Evolutionary conservation across 306 rosid species (phyloP).

Genomic region (Myrica gale): DNA sequence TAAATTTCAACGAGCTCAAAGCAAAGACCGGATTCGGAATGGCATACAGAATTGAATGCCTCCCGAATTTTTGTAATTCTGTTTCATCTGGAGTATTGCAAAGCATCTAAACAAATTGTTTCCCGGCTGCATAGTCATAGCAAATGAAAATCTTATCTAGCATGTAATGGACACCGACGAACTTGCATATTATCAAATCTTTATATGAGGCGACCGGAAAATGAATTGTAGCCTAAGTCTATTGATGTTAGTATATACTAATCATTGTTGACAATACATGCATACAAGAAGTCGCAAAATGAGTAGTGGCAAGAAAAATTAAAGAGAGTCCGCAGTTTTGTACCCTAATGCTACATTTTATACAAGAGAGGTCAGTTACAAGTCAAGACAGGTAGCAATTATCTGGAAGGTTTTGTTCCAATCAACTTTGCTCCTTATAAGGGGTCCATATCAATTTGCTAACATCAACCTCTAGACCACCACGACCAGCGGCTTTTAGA

Average conservation of each 20-base stretch:
- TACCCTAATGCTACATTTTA: conserved; percentile 23
- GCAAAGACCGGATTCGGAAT: not conserved
- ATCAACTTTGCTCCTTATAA: conserved; percentile 75
- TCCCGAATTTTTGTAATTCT: not conserved
- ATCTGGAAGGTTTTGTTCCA: not conserved
- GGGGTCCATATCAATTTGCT: conserved; percentile 98
- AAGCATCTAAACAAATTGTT: not conserved
- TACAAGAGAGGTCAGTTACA: conserved; percentile 21
- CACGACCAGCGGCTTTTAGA: conserved; percentile 95
- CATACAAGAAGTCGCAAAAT: not conserved
- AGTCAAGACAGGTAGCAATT: not conserved
- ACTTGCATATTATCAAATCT: not conserved
- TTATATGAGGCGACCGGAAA: not conserved
- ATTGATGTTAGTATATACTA: not conserved
- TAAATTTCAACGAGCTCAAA: not conserved
- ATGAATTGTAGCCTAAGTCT: not conserved
- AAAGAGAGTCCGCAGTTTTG: conserved; percentile 4
- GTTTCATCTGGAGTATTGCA: not conserved
- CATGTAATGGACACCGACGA: not conserved
- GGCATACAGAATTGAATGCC: not conserved
- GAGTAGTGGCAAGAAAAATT: conserved; percentile 1
- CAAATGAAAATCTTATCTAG: not conserved
- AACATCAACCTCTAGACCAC: conserved; percentile 93
- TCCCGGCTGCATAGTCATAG: not conserved
- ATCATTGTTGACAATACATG: conserved; percentile 11